A percentile compares a stretch with the other conserved stretches of the same genome.
Evolutionary conservation across 768 basidiomycete genomes (phyloP).

Genomic region (Boletus coccyginus): DNA sequence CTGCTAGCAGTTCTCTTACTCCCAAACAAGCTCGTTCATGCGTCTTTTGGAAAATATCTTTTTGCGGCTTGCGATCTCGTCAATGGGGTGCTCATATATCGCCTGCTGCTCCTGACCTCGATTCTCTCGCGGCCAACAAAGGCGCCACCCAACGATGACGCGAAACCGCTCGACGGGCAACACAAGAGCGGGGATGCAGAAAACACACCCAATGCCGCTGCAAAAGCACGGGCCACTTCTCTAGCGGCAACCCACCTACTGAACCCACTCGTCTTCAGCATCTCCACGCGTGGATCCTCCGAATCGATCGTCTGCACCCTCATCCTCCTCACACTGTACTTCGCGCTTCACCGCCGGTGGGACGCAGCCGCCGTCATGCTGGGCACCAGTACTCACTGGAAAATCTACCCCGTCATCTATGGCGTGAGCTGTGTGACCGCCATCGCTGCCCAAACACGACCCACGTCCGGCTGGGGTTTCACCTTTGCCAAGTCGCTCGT

Average conservation of each 20-base stretch:
- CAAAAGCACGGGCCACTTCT: conserved; percentile 43
- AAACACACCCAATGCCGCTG: neutral
- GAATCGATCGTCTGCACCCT: conserved; percentile 83
- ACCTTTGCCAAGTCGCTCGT: conserved; percentile 40
- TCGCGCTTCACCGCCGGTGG: conserved; percentile 57
- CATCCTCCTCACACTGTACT: conserved; percentile 68
- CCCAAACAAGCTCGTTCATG: conserved; percentile 79
- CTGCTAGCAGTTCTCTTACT: conserved; percentile 78
- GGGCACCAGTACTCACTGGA: conserved; percentile 91
- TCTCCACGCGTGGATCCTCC: conserved; percentile 95
- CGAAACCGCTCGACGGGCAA: conserved; percentile 4
- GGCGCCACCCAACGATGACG: neutral
- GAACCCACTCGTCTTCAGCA: conserved; percentile 93
- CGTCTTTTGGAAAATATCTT: conserved; percentile 87
- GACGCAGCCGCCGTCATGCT: conserved; percentile 65
- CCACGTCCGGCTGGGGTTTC: conserved; percentile 16
- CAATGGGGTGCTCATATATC: conserved; percentile 71
- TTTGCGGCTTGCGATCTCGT: conserved; percentile 83
- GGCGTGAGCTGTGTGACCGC: conserved; percentile 63
- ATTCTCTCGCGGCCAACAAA: conserved; percentile 37
- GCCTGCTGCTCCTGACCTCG: conserved; percentile 46
- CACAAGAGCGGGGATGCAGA: neutral
- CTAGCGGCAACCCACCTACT: conserved; percentile 76
- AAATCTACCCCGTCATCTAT: conserved; percentile 95
- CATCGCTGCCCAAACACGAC: conserved; percentile 24